Percentiles rank a stretch among this genome's conserved stretches.
Conservation (phyloP, 2,329 filamentous ascomycete genomes). For the Ophiostoma piceae region DNA sequence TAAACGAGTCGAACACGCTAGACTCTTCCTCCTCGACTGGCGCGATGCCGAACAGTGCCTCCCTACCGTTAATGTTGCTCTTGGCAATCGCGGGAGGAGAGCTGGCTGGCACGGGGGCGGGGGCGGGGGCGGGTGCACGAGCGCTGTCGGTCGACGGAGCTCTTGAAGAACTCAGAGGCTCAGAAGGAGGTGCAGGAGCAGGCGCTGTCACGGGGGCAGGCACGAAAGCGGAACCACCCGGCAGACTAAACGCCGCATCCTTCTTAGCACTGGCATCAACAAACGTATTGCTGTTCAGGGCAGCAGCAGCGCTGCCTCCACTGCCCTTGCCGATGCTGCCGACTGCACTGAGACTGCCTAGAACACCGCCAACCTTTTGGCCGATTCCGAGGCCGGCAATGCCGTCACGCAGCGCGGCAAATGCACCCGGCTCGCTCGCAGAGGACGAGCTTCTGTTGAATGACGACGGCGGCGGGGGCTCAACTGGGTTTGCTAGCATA, state of each 20-base stretch:
- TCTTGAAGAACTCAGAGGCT: not conserved
- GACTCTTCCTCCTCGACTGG: not conserved
- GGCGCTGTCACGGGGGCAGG: not conserved
- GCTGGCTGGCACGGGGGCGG: not conserved
- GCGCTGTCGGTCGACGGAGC: not conserved
- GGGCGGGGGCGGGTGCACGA: not conserved
- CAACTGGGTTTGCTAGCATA: constrained; percentile 25
- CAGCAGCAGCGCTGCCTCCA: constrained; percentile 18
- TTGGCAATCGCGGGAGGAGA: not conserved
- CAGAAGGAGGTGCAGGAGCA: not conserved
- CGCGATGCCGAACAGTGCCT: constrained; percentile 22
- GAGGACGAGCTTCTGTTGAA: constrained; percentile 25
- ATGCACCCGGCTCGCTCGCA: constrained; percentile 25
- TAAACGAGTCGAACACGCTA: constrained; percentile 22
- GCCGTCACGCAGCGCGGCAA: constrained; percentile 28
- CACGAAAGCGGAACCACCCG: not conserved
- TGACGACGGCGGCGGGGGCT: not conserved
- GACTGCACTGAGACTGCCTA: constrained; percentile 25
- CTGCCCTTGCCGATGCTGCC: constrained; percentile 21
- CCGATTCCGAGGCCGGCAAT: constrained; percentile 28
- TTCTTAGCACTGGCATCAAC: not conserved
- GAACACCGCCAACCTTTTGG: constrained; percentile 28
- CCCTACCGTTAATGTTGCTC: constrained; percentile 22
- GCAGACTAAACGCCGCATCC: not conserved
- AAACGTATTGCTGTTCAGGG: not conserved